Base-by-base conservation (phyloP, 352 stramenopile genomes). In the Pythium sukuiense region DNA sequence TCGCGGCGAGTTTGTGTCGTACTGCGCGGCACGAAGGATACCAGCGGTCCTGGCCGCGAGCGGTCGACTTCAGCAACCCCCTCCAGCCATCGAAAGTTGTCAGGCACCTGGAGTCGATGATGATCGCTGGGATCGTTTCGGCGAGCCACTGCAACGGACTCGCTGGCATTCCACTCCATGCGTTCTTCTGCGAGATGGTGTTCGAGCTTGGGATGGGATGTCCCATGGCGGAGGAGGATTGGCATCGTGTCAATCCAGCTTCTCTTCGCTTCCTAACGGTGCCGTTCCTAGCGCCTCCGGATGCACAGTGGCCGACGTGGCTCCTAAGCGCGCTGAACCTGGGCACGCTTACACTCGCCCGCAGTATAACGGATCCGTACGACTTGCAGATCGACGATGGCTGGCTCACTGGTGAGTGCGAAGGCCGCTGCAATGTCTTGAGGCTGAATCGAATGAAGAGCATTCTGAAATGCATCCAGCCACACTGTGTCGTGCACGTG, bases 241-340 rank as follows among this genome's bases (percentile, higher is more conserved):
- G 48, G 48, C 35, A 9, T 9, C 6, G 4, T 6, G 27, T 24
- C 11, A 55, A 35, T 24, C 48, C 48, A 35, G 20, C n/a, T 2
- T 45, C 4, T 1, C 13, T 45, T 4, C 30, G 52, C 30, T 43
- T 12, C 13, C 27, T 3, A 0, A 13, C 35, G 20, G 30, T 59
- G 52, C 52, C 52, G 52, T 59, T 59, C 20, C 52, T 59, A 2
- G 52, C 52, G 27, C 52, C 52, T 6, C 52, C 52, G 27, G 13
- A 45, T 59, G 30, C 5, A 30, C 11, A 45, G 32, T 59, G 52
- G 52, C 52, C 52, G 14, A 0, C 18, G 4, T n/a, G 27, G 4
- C 13, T 59, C 16, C 52, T 29, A 6, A 39, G 4, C 12, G 52
- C 27, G 13, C 18, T 59, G 6, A 59, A 59, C 35, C 9, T 59